Percentiles rank a stretch among this genome's conserved stretches.
phyloP scores from a whole-genome alignment of 805 yeast genomes.

The Saturnispora diversa region DNA sequence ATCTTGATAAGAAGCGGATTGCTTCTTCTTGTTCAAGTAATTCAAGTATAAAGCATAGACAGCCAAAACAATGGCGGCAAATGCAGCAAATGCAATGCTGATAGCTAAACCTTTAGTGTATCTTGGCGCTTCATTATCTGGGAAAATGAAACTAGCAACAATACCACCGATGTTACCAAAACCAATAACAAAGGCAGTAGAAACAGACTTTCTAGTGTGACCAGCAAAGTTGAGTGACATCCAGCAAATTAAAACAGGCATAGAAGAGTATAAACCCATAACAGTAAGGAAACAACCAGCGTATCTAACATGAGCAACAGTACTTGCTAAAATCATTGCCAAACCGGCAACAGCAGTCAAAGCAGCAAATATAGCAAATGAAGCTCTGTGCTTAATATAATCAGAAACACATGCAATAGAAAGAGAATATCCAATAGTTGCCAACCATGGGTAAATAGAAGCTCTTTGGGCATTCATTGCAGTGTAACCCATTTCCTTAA shows the following conservation, averaged over 20 bases:
- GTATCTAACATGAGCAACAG: conserved; percentile 37
- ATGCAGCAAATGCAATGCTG: conserved; percentile 38
- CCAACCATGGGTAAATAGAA: conserved; percentile 81
- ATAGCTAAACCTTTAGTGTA: conserved; percentile 48
- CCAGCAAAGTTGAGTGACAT: conserved; percentile 55
- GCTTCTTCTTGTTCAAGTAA: conserved; percentile 31
- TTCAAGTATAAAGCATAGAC: conserved; percentile 27
- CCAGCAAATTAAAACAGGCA: conserved; percentile 69
- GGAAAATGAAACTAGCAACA: conserved; percentile 50
- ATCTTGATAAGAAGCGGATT: conserved; percentile 24
- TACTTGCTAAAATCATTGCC: conserved; percentile 44
- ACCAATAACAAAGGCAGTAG: conserved; percentile 50
- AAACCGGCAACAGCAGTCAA: conserved; percentile 44
- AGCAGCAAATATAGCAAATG: conserved; percentile 31
- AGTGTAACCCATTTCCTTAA: conserved; percentile 52
- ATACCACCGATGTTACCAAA: conserved; percentile 74
- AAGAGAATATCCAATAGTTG: conserved; percentile 61
- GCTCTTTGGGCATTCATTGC: conserved; percentile 69
- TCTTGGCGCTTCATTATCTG: conserved; percentile 47
- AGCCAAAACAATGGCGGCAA: conserved; percentile 33
- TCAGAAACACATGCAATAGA: conserved; percentile 57
- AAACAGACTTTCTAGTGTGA: conserved; percentile 47
- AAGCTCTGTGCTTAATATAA: conserved; percentile 37
- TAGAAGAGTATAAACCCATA: conserved; percentile 51
- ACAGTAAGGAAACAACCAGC: conserved; percentile 60